Evolutionary conservation across 169 alveolate genomes (phyloP).

Genomic region (Theileria sp.): DNA sequence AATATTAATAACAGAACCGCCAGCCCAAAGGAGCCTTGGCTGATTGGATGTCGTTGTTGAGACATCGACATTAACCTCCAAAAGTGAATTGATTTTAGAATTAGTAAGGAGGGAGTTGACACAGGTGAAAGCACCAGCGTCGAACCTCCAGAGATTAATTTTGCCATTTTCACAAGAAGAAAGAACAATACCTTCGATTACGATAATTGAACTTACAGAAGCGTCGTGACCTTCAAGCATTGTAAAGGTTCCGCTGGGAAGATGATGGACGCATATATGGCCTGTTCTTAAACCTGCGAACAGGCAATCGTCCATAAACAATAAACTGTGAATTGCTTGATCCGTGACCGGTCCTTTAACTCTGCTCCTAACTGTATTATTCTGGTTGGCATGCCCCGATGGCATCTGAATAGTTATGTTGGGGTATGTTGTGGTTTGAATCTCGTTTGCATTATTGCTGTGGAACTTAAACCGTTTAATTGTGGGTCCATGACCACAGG

Average conservation of each 20-base stretch:
- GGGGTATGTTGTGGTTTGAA: conserved; percentile 27
- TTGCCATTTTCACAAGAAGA: conserved; percentile 63
- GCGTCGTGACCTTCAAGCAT: conserved; percentile 52
- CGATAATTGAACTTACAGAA: conserved; percentile 41
- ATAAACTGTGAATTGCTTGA: conserved; percentile 42
- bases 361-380: neutral
- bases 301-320: conserved; percentile 62
- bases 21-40: conserved; percentile 60
- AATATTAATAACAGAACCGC: conserved; percentile 51
- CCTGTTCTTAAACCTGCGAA: conserved; percentile 59
- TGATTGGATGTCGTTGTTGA: conserved; percentile 9
- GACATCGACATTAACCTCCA: conserved; percentile 50
- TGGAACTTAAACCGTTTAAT: conserved; percentile 36
- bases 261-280: conserved; percentile 59
- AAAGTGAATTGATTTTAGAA: conserved; percentile 31
- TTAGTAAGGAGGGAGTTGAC: conserved; percentile 51
- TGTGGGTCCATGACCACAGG: conserved; percentile 48
- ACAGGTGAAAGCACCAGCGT: conserved; percentile 44
- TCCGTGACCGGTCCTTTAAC: conserved; percentile 22
- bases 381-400: neutral
- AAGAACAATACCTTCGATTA: conserved; percentile 50
- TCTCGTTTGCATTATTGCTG: conserved; percentile 45
- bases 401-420: conserved; percentile 31
- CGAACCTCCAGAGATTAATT: conserved; percentile 62
- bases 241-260: conserved; percentile 66